Base-by-base conservation (phyloP, 2,329 filamentous ascomycete species). In the Arthrobotrys sphaeroides region DNA sequence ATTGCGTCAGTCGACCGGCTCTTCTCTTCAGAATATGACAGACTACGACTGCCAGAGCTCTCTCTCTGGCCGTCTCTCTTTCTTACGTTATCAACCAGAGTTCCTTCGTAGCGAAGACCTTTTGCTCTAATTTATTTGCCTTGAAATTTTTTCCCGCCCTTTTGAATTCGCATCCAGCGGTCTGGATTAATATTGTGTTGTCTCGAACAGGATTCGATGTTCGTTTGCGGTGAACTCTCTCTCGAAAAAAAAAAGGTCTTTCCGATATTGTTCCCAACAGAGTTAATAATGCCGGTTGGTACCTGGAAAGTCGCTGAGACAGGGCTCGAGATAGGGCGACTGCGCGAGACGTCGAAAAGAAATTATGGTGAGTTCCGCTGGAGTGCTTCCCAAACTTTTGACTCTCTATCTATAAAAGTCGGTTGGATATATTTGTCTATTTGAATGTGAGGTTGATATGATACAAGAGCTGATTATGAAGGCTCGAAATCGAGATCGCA, bases 181-280 rank as follows among this genome's bases (percentile, higher is more conserved):
- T 36, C 38, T 45, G 66, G 38, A 45, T 26, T n/a, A n/a, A n/a
- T n/a, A n/a, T n/a, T 49, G 57, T 28, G 67, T 65, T 72, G 59
- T 69, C 51, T 70, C 40, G 55, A 43, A 45, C 66, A 38, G 51
- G 51, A 57, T 68, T 68, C 28, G 45, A 53, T 42, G 43, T 40
- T 65, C 42, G 55, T 57, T 67, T 68, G 62, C 55, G 31, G 20
- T 43, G 31, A 55, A 36, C 42, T 31, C 62, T 55, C n/a, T n/a
- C n/a, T n/a, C n/a, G 31, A 38, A 43, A 38, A 33, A 26, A 51
- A 53, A 53, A 22, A 62, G 59, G 45, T 74, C 70, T 74, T 68
- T 74, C 70, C 70, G 70, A 68, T 36, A 68, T 62, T 74, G 45
- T 36, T 74, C 70, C 70, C 70, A 74, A 68, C 70, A 49, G 62